Conservation (phyloP, 2,329 filamentous ascomycete species). For the Fusarium buharicum region DNA sequence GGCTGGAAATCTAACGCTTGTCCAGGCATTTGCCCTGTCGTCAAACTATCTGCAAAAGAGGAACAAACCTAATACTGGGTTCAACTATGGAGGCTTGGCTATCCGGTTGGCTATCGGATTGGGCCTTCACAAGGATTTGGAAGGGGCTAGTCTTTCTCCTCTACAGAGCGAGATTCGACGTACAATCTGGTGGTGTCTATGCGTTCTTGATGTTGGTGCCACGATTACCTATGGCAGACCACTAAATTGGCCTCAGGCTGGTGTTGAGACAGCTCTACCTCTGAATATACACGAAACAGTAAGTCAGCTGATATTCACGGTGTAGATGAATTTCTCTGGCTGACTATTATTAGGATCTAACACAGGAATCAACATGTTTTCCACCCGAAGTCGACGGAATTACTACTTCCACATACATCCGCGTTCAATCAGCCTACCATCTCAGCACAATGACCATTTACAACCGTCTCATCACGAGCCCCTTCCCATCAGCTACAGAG, state of each 20-base stretch:
- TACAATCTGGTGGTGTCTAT: conserved; percentile 30
- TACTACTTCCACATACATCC: conserved; percentile 24
- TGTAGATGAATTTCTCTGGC: not conserved
- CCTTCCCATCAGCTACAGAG: conserved; percentile 28
- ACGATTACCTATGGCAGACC: conserved; percentile 28
- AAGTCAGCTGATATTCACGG: not conserved
- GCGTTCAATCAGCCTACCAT: conserved; percentile 30
- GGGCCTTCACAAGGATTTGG: conserved; percentile 28
- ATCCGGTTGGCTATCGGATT: conserved; percentile 15
- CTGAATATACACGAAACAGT: conserved; percentile 28
- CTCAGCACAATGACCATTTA: conserved; percentile 32
- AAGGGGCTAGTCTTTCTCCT: conserved; percentile 2
- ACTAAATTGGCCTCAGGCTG: conserved; percentile 27
- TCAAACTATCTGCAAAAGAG: conserved; percentile 28
- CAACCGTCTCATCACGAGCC: conserved; percentile 32
- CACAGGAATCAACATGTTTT: conserved; percentile 8
- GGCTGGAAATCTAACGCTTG: conserved; percentile 23
- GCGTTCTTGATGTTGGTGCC: conserved; percentile 23
- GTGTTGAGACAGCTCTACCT: conserved; percentile 26
- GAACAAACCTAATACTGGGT: conserved; percentile 28
- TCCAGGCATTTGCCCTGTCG: conserved; percentile 21
- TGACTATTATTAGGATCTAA: conserved; percentile 1
- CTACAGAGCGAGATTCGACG: conserved; percentile 28
- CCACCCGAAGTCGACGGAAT: conserved; percentile 26
- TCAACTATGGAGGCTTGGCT: conserved; percentile 25